Percentiles rank a stretch among this genome's conserved stretches.
phyloP scores from a whole-genome alignment of 306 rosid genomes.

The Mimosa bimucronata region DNA sequence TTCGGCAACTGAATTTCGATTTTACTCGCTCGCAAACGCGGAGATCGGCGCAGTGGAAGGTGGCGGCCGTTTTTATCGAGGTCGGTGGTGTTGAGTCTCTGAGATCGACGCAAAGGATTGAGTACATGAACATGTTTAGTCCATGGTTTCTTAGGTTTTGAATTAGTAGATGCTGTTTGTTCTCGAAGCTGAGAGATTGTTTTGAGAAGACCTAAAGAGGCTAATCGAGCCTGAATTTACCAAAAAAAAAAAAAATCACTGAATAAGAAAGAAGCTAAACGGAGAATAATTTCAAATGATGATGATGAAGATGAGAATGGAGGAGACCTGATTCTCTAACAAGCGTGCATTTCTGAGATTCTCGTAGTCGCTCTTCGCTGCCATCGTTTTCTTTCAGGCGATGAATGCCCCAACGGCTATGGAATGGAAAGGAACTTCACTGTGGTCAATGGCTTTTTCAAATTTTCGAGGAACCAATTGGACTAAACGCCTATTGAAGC shows the following conservation, averaged over 20 bases:
- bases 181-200: conserved; percentile 53
- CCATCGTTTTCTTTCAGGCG: conserved; percentile 35
- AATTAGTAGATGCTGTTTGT: conserved; percentile 26
- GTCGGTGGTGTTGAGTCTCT: conserved; percentile 43
- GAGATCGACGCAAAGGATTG: conserved; percentile 63
- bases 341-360: conserved; percentile 62
- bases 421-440: too few species aligned
- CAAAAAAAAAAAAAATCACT: neutral
- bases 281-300: neutral
- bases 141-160: conserved; percentile 17
- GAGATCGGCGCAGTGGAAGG: conserved; percentile 23
- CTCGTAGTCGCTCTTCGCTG: conserved; percentile 51
- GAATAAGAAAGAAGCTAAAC: neutral
- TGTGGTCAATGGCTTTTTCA: neutral
- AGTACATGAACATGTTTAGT: conserved; percentile 29
- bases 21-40: conserved; percentile 21
- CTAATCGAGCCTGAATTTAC: conserved; percentile 54
- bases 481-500: neutral
- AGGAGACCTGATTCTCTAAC: conserved; percentile 60
- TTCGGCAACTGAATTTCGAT: neutral
- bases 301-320: neutral
- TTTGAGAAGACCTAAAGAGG: conserved; percentile 55
- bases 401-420: neutral
- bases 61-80: neutral
- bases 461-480: neutral